Evolutionary conservation across 1,284 basidiomycete species (phyloP).

Genomic region (Coriolopsis trogii): DNA sequence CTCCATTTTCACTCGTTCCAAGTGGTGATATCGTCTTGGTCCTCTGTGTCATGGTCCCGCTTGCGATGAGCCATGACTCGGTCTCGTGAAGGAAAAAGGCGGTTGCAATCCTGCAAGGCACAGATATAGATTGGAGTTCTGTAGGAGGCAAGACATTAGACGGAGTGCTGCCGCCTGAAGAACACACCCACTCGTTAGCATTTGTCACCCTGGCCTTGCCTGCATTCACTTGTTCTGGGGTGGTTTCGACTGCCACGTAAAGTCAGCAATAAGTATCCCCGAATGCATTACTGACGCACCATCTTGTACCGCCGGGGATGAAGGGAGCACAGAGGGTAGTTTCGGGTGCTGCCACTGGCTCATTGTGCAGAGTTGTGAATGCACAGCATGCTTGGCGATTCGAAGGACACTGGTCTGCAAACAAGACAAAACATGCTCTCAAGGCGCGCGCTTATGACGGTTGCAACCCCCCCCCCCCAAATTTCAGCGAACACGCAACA

Average conservation of each 20-base stretch:
- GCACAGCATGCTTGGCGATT: too few species aligned
- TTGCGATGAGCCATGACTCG: slow-evolving; percentile 71
- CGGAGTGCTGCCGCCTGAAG: neutral
- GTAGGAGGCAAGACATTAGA: slow-evolving; percentile 4
- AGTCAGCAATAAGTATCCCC: neutral
- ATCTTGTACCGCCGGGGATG: slow-evolving; percentile 35
- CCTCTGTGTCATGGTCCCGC: slow-evolving; percentile 68
- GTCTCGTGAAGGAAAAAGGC: slow-evolving; percentile 72
- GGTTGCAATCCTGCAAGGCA: slow-evolving; percentile 62
- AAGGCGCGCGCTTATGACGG: too few species aligned
- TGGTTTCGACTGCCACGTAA: slow-evolving; percentile 42
- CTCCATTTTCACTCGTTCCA: slow-evolving; percentile 60
- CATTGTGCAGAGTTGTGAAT: too few species aligned
- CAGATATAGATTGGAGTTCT: slow-evolving; percentile 73
- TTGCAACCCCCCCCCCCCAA: too few species aligned
- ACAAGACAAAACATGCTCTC: too few species aligned
- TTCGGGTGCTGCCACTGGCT: slow-evolving; percentile 27
- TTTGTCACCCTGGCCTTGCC: slow-evolving; percentile 53
- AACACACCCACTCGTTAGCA: slow-evolving; percentile 49
- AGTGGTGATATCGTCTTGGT: slow-evolving; percentile 63
- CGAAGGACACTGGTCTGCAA: too few species aligned
- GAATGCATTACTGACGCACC: slow-evolving; percentile 20
- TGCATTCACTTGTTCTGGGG: slow-evolving; percentile 48
- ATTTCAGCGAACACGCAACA: too few species aligned
- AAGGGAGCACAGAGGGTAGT: slow-evolving; percentile 35